Percentiles rank a stretch among this genome's conserved stretches.
phyloP scores from a whole-genome alignment of 2,329 filamentous ascomycete species.

The Spiromastix sp. region DNA sequence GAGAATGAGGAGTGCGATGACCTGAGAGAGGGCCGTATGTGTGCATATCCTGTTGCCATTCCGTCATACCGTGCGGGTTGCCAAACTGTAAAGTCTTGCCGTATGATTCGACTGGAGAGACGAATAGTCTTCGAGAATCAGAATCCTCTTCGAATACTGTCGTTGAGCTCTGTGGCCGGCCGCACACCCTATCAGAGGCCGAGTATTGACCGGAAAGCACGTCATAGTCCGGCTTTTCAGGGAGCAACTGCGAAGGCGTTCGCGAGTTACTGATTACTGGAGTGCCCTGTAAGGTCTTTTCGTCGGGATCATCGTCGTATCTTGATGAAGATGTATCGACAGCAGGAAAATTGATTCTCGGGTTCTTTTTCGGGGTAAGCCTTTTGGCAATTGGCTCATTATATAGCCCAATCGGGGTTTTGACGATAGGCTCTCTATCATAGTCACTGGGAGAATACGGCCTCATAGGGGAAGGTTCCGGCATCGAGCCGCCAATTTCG shows the following conservation, averaged over 20 bases:
- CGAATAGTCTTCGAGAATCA: conserved; percentile 8
- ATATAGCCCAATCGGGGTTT: conserved; percentile 10
- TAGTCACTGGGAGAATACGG: conserved; percentile 12
- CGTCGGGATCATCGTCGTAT: no score
- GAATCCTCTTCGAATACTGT: conserved; percentile 31
- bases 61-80: no score
- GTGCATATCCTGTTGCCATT: no score
- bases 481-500: conserved; percentile 30
- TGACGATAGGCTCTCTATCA: conserved; percentile 1
- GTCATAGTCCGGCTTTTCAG: conserved; percentile 22
- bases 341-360: neutral
- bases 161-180: conserved; percentile 20
- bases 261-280: no score
- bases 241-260: conserved; percentile 24
- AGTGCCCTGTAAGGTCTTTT: no score
- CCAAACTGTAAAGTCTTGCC: no score
- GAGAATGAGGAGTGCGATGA: no score
- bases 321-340: no score
- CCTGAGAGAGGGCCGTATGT: no score
- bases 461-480: conserved; percentile 20
- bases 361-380: neutral
- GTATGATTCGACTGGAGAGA: neutral
- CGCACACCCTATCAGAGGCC: conserved; percentile 16
- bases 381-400: conserved; percentile 5
- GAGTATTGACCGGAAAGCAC: conserved; percentile 30